These are phyloP conservation scores for Paramecium sonneborni DNA, from an alignment of 73 alveolate genomes.

Conservation along the genomic window DNA sequence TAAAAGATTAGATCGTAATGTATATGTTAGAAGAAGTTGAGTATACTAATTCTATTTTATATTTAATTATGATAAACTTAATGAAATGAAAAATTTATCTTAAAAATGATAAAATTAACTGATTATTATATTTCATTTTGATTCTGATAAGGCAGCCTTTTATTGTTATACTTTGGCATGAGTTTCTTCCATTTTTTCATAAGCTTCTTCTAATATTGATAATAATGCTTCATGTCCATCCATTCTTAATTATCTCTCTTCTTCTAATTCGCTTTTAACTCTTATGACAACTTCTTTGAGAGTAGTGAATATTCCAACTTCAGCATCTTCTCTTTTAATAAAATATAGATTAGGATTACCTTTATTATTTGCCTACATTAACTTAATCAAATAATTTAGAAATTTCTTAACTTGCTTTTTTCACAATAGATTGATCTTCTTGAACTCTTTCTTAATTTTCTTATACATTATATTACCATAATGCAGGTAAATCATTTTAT, in stretches of 20 bases:
- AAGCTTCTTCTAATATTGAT: conserved; percentile 25
- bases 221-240: conserved; percentile 57
- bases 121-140: neutral
- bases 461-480: neutral
- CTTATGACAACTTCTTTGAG: conserved; percentile 40
- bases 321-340: conserved; percentile 25
- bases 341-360: neutral
- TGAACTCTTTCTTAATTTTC: conserved; percentile 18
- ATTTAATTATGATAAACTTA: neutral
- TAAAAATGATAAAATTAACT: neutral
- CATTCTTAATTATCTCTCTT: conserved; percentile 1
- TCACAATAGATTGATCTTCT: neutral
- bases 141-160: conserved; percentile 18
- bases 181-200: conserved; percentile 39
- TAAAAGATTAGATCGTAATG: conserved; percentile 4
- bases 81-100: neutral
- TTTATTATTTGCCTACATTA: neutral
- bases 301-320: neutral
- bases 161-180: neutral
- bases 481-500: conserved; percentile 11
- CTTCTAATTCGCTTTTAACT: conserved; percentile 47
- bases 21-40: conserved; percentile 1
- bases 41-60: neutral
- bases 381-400: conserved; percentile 5
- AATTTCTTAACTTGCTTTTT: conserved; percentile 23